Base-by-base conservation (phyloP, 1,284 basidiomycete genomes). In the Apiotrichum gracile region DNA sequence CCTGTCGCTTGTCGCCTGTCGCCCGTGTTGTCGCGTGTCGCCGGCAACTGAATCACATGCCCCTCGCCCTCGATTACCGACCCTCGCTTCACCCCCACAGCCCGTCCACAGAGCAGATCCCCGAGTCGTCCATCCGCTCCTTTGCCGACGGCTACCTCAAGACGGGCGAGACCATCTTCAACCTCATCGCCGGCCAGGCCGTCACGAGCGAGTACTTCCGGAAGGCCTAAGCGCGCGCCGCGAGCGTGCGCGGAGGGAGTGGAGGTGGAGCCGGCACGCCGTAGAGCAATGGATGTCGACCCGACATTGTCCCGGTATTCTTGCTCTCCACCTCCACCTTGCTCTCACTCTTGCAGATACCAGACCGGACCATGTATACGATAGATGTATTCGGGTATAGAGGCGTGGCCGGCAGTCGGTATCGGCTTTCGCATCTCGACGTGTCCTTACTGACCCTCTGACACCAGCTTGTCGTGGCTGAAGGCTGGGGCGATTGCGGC, bases 131-230 rank as follows among this genome's bases (percentile, higher is more conserved):
- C 4, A 61, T 85, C 24, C 85, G 86, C 54, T 82, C 82, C 13
- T 73, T 89, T 21, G 83, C 88, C 8, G 87, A 94, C 63, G 83
- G 82, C 55, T 94, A 91, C 69, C 80, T 97, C 50, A 83, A 85
- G 26, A 78, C 91, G 24, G 93, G 93, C 55, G 93, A 97, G 75
- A 85, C 85, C 14, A 75, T 94, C 34, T 97, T 94, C 76, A 88
- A 88, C 65, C 80, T 88, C 69, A 77, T 86, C 39, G 85, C 90
- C 65, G 84, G 82, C 22, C 83, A 84, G 10, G 88, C 83, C 24
- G 87, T 93, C 54, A 90, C 85, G 68, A 91, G 85, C 72, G 62
- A 78, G 31, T 92, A 89, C 70, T 93, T 77, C 61, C 76, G 74
- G 67, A 68, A 61, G 57, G 42, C 24, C 37, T 44, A 47, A 38